Evolutionary conservation across 2,329 filamentous ascomycete species (phyloP), one percentile per base, ranked within the genome.

Genomic region (Aspergillus sp.): DNA sequence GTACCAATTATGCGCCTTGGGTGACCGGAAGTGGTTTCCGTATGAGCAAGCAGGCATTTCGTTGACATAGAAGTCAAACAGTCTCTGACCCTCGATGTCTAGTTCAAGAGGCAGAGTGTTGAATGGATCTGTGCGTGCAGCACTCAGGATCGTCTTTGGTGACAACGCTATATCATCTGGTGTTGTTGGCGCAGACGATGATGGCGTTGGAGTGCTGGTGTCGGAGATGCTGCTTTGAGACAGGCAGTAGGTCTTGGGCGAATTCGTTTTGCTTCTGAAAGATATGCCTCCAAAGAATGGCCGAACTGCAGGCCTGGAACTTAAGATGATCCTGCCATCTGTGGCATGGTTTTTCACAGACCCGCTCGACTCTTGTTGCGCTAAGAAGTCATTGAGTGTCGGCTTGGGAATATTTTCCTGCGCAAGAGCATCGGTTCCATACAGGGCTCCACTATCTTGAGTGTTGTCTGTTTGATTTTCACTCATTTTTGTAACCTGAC

Each of bases 41-140:
- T 78, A 78, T 4, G 75, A 77, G 62, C 71, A 75, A 3, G 75
- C 67, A 2, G 75, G 74, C 73, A 78, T 78, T 36, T 74, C 69
- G 39, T 74, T 74, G n/a, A 73, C 72, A 59, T 78, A 79, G 41
- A 77, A 78, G 60, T 78, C 74, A 55, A 78, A 77, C 2, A 78
- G 61, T 23, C 65, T 62, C 55, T 74, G 67, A 15, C 72, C 74
- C 48, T 75, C 69, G 19, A 57, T 52, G 55, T 71, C 69, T 30
- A 77, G 49, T 8, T 70, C 66, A 57, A 76, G 62, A 9, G 76
- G 76, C 6, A 78, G 63, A 3, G 65, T 65, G 61, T 77, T 73
- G 62, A 78, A 78, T 0, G 76, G 73, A 54, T 78, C 73, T 12
- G 73, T 78, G 23, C 71, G 70, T 12, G 76, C 71, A 32, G 76